Evolutionary conservation across 177 flowering plant species (phyloP).

Genomic region (Vitis hybrid): DNA sequence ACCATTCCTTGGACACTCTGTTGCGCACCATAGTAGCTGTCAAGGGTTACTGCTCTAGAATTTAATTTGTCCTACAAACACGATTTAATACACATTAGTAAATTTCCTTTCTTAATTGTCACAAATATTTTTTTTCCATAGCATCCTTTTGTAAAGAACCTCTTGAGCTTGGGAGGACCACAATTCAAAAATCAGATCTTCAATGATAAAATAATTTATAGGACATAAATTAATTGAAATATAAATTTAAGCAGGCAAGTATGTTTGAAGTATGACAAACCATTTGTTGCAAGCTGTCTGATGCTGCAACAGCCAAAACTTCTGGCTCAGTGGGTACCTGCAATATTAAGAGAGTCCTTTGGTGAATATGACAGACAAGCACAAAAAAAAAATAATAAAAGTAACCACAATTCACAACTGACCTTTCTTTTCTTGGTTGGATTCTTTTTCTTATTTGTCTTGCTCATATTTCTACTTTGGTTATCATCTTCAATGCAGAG

Average conservation of each 20-base stretch:
- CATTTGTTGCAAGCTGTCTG: conserved; percentile 56
- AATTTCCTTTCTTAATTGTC: not conserved
- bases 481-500: conserved; percentile 34
- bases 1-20: conserved; percentile 56
- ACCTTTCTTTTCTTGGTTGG: conserved; percentile 60
- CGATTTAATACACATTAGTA: not conserved
- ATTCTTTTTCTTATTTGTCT: conserved; percentile 35
- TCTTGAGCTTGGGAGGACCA: not conserved
- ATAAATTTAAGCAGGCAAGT: not conserved
- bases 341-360: not conserved
- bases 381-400: too few relatives aligned
- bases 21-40: conserved; percentile 46
- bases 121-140: not conserved
- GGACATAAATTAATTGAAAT: not conserved
- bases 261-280: conserved; percentile 25
- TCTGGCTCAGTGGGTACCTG: conserved; percentile 45
- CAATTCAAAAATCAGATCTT: not conserved
- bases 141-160: not conserved
- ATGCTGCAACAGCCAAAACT: conserved; percentile 35
- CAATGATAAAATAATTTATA: not conserved
- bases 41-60: conserved; percentile 43
- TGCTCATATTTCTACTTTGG: conserved; percentile 28
- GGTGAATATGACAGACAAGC: not conserved
- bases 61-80: conserved; percentile 44
- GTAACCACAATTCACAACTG: not conserved